Percentiles rank a stretch among this genome's conserved stretches.
phyloP scores from a whole-genome alignment of 2,329 filamentous ascomycete genomes.

The Colletotrichum higginsianum region DNA sequence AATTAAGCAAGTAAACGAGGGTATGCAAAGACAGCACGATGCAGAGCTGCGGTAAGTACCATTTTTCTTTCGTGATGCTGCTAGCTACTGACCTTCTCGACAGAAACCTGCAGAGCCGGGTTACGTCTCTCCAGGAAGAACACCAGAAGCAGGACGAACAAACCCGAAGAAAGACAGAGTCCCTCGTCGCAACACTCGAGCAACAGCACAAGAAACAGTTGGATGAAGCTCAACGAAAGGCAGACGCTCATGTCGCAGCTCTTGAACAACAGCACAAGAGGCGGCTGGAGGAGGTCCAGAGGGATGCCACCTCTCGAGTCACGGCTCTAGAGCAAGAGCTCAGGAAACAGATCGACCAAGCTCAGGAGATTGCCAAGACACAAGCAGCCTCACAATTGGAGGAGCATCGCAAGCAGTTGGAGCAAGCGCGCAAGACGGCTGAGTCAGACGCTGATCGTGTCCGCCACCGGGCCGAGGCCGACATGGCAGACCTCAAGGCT shows the following conservation, averaged over 20 bases:
- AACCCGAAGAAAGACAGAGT: constrained; percentile 62
- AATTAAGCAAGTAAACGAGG: constrained; percentile 78
- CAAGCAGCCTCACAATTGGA: constrained; percentile 45
- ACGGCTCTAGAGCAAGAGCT: constrained; percentile 43
- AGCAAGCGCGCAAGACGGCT: constrained; percentile 62
- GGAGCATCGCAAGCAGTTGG: constrained; percentile 58
- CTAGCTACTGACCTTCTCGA: not conserved
- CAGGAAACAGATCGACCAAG: constrained; percentile 52
- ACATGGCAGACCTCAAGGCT: constrained; percentile 74
- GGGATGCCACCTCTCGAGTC: not conserved
- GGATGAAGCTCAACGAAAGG: constrained; percentile 42
- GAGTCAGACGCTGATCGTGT: constrained; percentile 66
- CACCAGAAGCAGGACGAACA: constrained; percentile 48
- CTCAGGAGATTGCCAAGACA: constrained; percentile 50
- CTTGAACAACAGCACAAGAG: constrained; percentile 39
- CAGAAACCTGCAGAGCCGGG: constrained; percentile 39
- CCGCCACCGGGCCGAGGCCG: constrained; percentile 68
- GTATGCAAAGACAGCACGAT: constrained; percentile 78
- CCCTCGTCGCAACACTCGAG: constrained; percentile 57
- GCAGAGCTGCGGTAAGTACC: constrained; percentile 71
- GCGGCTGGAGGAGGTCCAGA: constrained; percentile 23
- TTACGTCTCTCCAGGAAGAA: constrained; percentile 42
- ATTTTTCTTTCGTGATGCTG: not conserved
- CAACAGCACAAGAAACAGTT: constrained; percentile 50
- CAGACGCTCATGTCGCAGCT: constrained; percentile 18